Evolutionary conservation across 2,329 filamentous ascomycete species (phyloP).

Genomic region (Chrysosporium queenslandicum): DNA sequence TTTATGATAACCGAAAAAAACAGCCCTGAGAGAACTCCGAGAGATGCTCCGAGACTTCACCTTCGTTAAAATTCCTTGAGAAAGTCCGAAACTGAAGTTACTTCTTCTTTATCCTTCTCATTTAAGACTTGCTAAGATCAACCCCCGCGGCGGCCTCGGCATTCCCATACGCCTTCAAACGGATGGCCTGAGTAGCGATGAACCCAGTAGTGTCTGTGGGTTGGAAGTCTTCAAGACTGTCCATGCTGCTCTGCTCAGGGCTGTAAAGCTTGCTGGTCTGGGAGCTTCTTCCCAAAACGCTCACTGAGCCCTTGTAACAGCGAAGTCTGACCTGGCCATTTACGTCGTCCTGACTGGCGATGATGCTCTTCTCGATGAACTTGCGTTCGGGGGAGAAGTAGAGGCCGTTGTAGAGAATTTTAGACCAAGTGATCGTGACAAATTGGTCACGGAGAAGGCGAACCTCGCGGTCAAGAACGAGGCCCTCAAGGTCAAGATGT

Average conservation of each 20-base stretch:
- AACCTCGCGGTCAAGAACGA: constrained; percentile 55
- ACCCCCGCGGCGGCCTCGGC: constrained; percentile 16
- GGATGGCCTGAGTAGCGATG: constrained; percentile 31
- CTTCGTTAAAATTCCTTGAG: neutral
- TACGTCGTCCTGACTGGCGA: constrained; percentile 49
- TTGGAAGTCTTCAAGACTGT: constrained; percentile 54
- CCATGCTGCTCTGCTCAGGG: constrained; percentile 53
- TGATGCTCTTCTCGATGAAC: constrained; percentile 54
- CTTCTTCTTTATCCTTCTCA: neutral
- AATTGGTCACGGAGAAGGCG: constrained; percentile 55
- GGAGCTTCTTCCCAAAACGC: constrained; percentile 17
- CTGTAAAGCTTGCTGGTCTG: constrained; percentile 54
- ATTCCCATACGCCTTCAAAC: constrained; percentile 18
- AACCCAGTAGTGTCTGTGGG: constrained; percentile 54
- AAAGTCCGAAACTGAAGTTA: neutral
- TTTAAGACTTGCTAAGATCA: constrained; percentile 16
- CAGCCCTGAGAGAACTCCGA: constrained; percentile 4
- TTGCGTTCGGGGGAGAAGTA: constrained; percentile 58
- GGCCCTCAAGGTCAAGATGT: constrained; percentile 54
- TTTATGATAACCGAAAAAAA: neutral
- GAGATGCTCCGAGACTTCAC: neutral
- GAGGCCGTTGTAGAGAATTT: constrained; percentile 49
- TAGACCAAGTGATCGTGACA: constrained; percentile 49
- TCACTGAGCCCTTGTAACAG: constrained; percentile 51
- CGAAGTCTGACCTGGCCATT: constrained; percentile 49